Conservation (phyloP, 495 filamentous ascomycete species). For the Parachaetomium inaequale region DNA sequence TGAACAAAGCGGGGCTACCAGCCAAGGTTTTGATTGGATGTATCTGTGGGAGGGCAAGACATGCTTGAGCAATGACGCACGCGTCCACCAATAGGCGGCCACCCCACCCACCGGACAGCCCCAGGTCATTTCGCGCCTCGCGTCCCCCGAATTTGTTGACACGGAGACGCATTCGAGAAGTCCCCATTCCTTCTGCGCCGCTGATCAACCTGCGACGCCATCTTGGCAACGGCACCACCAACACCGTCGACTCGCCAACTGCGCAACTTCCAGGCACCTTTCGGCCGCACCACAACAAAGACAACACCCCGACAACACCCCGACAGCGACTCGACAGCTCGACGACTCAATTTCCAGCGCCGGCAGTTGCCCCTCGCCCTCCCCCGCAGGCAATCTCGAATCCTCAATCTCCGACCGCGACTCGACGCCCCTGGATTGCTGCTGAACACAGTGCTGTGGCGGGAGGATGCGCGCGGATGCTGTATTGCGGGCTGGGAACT, state of each 20-base stretch:
- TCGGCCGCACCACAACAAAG: neutral
- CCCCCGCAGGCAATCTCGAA: neutral
- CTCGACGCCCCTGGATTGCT: constrained; percentile 3
- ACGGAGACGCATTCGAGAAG: constrained; percentile 15
- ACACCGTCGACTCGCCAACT: neutral
- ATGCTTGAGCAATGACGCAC: constrained; percentile 21
- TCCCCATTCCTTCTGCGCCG: constrained; percentile 6
- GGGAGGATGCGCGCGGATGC: constrained; percentile 30
- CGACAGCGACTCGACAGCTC: neutral
- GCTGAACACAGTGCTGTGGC: neutral
- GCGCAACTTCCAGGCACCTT: neutral
- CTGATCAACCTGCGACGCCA: neutral
- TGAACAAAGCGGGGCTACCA: too few relatives aligned
- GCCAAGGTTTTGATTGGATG: too few relatives aligned
- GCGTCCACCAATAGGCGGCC: constrained; percentile 20
- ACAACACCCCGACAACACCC: neutral
- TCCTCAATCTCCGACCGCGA: neutral
- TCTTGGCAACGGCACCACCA: constrained; percentile 5
- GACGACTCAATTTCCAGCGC: neutral
- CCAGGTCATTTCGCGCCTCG: constrained; percentile 25
- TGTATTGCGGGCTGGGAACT: constrained; percentile 25
- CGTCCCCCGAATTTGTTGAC: constrained; percentile 39
- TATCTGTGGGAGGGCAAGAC: too few relatives aligned
- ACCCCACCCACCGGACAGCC: constrained; percentile 8
- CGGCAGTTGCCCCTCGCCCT: neutral